These are phyloP conservation scores for Xylaria sp. DNA, from an alignment of 2,329 filamentous ascomycete genomes.

Conservation along the genomic window DNA sequence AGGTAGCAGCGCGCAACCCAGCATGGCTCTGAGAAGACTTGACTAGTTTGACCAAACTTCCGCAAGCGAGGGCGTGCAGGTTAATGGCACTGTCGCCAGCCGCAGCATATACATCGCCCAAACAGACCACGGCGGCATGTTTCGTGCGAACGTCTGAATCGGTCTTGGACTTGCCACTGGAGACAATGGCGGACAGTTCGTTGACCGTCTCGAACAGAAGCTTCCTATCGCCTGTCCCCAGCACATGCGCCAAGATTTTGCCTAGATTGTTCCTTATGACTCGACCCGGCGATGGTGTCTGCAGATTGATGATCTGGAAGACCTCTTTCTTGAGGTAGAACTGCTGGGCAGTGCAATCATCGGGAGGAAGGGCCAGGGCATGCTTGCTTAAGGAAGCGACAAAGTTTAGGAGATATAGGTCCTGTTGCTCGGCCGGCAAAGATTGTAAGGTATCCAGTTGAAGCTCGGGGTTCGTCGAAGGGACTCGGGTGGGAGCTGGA, in stretches of 20 bases:
- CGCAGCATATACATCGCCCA: conserved; percentile 89
- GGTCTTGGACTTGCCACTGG: conserved; percentile 72
- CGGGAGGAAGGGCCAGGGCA: conserved; percentile 73
- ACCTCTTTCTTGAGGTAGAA: conserved; percentile 92
- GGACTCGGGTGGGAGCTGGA: conserved; percentile 33
- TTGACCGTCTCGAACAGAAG: conserved; percentile 94
- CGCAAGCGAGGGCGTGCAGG: conserved; percentile 76
- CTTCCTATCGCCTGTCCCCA: conserved; percentile 86
- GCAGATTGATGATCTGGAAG: conserved; percentile 86
- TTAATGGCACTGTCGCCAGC: conserved; percentile 92
- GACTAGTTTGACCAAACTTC: conserved; percentile 75
- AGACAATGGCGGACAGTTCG: conserved; percentile 77
- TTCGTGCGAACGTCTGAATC: conserved; percentile 80
- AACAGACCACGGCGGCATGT: conserved; percentile 84
- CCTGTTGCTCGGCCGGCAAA: conserved; percentile 91
- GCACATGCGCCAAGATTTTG: conserved; percentile 80
- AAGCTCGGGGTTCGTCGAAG: conserved; percentile 72
- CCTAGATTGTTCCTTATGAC: conserved; percentile 91
- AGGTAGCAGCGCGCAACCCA: conserved; percentile 79
- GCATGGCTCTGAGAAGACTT: conserved; percentile 82
- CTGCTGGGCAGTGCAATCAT: conserved; percentile 87
- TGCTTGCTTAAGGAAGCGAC: conserved; percentile 82
- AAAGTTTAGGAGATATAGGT: conserved; percentile 90
- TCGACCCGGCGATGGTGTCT: conserved; percentile 80
- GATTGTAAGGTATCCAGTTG: conserved; percentile 88